Evolutionary conservation across 257 asterid genomes (phyloP).

Genomic region (Solanum chiquidenum): DNA sequence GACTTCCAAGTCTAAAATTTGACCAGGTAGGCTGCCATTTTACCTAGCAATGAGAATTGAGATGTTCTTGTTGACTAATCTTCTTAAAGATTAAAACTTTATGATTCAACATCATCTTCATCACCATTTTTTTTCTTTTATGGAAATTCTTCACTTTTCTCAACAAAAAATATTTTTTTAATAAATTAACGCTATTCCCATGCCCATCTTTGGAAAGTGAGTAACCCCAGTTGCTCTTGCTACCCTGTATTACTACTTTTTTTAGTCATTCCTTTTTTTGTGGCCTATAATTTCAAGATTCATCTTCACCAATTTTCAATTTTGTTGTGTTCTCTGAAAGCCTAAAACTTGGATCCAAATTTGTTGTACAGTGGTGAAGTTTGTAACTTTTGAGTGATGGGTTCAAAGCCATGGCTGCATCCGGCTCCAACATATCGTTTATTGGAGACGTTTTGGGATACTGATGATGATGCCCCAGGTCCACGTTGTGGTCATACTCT

Average conservation of each 20-base stretch:
- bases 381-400: constrained; percentile 11
- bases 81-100: background rate
- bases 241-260: background rate
- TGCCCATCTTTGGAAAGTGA: background rate
- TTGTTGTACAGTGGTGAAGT: background rate
- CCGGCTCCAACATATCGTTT: constrained; percentile 33
- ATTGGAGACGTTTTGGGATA: constrained; percentile 69
- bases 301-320: background rate
- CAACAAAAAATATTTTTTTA: background rate
- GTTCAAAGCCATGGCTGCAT: constrained; percentile 35
- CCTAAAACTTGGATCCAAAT: background rate
- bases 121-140: background rate
- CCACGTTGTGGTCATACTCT: constrained; percentile 94
- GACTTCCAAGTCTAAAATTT: background rate
- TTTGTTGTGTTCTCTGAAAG: background rate
- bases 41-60: background rate
- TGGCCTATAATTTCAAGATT: background rate
- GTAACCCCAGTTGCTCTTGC: background rate
- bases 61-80: background rate
- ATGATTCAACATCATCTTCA: background rate
- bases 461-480: constrained; percentile 96
- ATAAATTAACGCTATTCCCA: background rate
- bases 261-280: background rate
- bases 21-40: background rate
- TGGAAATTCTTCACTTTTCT: background rate